Percentiles rank a stretch among this genome's conserved stretches.
These are phyloP conservation scores for Penicillium crustosum DNA, from an alignment of 2,329 filamentous ascomycete species.

Conservation along the genomic window DNA sequence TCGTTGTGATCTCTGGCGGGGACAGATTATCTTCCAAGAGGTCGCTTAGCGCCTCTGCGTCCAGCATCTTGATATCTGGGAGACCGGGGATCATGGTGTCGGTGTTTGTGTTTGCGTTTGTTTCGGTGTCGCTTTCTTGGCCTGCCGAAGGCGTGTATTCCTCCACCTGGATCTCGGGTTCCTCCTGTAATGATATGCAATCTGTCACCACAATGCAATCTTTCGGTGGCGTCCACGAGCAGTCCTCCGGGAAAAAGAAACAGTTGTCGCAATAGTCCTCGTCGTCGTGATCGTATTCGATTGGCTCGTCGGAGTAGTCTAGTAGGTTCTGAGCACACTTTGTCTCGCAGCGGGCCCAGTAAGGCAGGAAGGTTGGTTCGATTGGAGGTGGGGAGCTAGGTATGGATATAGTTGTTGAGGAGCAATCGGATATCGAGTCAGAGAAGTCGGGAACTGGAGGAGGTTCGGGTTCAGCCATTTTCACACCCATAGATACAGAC, in stretches of 20 bases:
- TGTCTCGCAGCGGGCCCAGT: conserved; percentile 40
- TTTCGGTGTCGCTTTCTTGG: background rate
- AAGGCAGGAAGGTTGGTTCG: conserved; percentile 34
- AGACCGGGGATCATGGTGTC: conserved; percentile 43
- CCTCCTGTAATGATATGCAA: conserved; percentile 5
- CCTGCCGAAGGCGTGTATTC: conserved; percentile 12
- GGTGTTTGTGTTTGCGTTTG: conserved; percentile 20
- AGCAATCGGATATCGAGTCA: conserved; percentile 11
- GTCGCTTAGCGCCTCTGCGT: conserved; percentile 43
- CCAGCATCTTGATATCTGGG: conserved; percentile 46
- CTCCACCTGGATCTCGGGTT: conserved; percentile 12
- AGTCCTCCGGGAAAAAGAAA: conserved; percentile 48
- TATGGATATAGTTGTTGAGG: conserved; percentile 5
- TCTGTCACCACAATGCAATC: conserved; percentile 32
- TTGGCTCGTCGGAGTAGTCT: conserved; percentile 41
- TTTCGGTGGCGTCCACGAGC: conserved; percentile 39
- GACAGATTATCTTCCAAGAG: conserved; percentile 45
- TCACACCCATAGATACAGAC: conserved; percentile 20
- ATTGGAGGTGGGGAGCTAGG: background rate
- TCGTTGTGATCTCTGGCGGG: conserved; percentile 46
- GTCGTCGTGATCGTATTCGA: conserved; percentile 47
- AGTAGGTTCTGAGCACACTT: conserved; percentile 44
- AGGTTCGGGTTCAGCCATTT: conserved; percentile 31
- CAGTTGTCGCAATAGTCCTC: conserved; percentile 44
- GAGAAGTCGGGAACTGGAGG: conserved; percentile 24